Evolutionary conservation across 306 rosid genomes (phyloP).

Genomic region (Leucaena leucocephala): DNA sequence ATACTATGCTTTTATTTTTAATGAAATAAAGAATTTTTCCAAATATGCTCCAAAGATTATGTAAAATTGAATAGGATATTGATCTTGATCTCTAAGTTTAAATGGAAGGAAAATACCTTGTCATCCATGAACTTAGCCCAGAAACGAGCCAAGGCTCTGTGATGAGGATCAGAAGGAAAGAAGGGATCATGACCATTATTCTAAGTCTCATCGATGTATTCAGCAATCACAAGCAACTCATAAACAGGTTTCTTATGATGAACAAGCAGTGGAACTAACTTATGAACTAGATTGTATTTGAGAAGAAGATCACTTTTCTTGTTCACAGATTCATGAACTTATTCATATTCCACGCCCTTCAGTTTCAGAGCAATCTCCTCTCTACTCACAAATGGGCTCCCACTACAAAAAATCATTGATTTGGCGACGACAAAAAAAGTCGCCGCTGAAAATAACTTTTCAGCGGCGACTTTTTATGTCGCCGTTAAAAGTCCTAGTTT

Average conservation of each 20-base stretch:
- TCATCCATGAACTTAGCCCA: neutral
- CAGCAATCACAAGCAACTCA: neutral
- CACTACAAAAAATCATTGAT: too few relatives aligned
- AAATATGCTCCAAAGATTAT: neutral
- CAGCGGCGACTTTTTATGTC: too few relatives aligned
- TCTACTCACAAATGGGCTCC: neutral
- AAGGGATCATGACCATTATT: neutral
- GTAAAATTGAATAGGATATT: neutral
- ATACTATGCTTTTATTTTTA: too few relatives aligned
- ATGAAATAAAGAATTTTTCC: neutral
- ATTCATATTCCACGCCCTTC: neutral
- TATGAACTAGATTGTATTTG: neutral
- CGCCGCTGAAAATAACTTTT: too few relatives aligned
- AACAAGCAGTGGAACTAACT: neutral
- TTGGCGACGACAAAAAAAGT: too few relatives aligned
- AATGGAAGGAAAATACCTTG: neutral
- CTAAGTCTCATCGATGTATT: slow-evolving; percentile 4
- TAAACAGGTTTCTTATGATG: neutral
- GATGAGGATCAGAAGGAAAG: neutral
- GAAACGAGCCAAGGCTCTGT: neutral
- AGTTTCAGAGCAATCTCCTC: neutral
- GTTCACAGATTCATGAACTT: neutral
- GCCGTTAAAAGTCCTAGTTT: too few relatives aligned
- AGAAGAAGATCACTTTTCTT: neutral
- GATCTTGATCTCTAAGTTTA: too few relatives aligned